Percentiles rank a stretch among this genome's conserved stretches.
These are phyloP conservation scores for Geosiphon pyriformis DNA, from an alignment of 192 early-diverging fungal genomes.

Conservation along the genomic window DNA sequence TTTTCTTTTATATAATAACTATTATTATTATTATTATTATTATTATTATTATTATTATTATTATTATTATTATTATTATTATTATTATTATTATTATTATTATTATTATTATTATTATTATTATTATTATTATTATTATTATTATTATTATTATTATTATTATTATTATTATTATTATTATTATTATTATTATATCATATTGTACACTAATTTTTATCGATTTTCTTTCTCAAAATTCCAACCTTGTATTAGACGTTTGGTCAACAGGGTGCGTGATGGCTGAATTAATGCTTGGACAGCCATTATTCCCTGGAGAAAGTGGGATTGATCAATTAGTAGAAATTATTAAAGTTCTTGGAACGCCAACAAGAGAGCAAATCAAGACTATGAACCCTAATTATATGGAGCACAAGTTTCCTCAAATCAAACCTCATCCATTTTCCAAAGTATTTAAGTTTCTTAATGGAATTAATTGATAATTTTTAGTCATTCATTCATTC, in stretches of 20 bases:
- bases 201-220: not conserved
- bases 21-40: not conserved
- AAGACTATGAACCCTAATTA: conserved; percentile 97
- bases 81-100: too few relatives aligned
- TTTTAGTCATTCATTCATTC: too few relatives aligned
- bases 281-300: conserved; percentile 89
- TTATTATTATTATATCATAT: too few relatives aligned
- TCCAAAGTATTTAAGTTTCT: conserved; percentile 52
- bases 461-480: too few relatives aligned
- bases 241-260: conserved; percentile 68
- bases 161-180: too few relatives aligned
- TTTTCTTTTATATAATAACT: conserved; percentile 3
- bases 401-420: conserved; percentile 97
- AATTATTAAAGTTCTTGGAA: conserved; percentile 98
- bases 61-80: too few relatives aligned
- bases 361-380: conserved; percentile 93
- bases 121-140: too few relatives aligned
- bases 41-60: not conserved
- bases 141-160: too few relatives aligned
- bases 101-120: too few relatives aligned
- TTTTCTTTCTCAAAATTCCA: not conserved
- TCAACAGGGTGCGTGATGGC: conserved; percentile 96
- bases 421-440: conserved; percentile 92
- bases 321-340: conserved; percentile 98
- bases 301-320: conserved; percentile 93